Conservation (phyloP, 495 filamentous ascomycete genomes). For the Trichoderma erinaceum region DNA sequence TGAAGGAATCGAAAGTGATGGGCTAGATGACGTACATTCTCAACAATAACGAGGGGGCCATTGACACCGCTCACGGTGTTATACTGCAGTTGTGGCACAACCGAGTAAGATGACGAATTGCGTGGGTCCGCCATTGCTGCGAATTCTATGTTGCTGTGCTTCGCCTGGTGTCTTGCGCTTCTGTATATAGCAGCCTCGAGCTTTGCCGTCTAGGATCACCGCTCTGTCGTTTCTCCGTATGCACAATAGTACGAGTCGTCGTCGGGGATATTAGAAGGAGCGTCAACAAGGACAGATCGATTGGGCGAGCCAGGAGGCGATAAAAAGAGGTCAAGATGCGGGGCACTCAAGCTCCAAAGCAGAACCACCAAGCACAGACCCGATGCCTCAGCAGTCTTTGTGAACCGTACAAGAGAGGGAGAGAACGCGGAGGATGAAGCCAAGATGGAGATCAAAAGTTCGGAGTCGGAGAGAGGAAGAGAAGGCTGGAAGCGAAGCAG, state of each 20-base stretch:
- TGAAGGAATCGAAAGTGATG: background rate
- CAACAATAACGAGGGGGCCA: conserved; percentile 92
- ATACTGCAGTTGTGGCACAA: conserved; percentile 85
- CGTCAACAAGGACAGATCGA: background rate
- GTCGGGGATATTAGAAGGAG: background rate
- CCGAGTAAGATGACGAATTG: conserved; percentile 62
- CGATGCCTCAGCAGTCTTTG: background rate
- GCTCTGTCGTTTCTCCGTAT: background rate
- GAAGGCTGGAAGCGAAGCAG: conserved; percentile 10
- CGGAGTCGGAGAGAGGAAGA: background rate
- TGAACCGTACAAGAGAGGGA: background rate
- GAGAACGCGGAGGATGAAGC: background rate
- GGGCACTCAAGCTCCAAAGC: background rate
- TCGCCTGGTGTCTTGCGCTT: background rate
- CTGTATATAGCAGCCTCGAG: background rate
- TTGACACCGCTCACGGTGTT: conserved; percentile 99
- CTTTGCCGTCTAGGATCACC: background rate
- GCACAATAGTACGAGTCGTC: background rate
- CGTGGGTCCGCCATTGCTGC: conserved; percentile 66
- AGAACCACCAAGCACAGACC: background rate
- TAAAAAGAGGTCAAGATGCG: background rate
- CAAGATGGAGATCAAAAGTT: background rate
- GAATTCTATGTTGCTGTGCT: background rate
- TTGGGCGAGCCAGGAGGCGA: background rate
- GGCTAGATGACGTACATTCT: conserved; percentile 60